Base-by-base conservation (phyloP, 2,329 filamentous ascomycete species). In the Blastomyces gilchristii region DNA sequence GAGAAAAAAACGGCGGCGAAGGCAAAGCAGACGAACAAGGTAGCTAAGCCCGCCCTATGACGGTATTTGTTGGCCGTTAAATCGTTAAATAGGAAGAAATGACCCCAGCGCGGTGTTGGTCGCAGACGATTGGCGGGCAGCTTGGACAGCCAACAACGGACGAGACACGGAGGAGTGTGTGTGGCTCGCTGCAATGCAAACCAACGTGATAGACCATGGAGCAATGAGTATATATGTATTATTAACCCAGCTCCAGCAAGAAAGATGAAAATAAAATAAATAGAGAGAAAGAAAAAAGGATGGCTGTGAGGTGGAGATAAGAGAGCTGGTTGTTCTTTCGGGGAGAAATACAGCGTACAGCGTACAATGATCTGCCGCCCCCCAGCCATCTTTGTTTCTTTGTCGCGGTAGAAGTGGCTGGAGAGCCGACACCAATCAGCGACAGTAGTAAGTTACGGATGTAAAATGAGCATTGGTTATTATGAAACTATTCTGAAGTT, bases 321-420 rank as follows among this genome's bases (percentile, higher is more conserved):
- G 18, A 45, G n/a, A 45, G 5, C 3, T 45, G 43, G 18, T 4
- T 5, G 18, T 16, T n/a, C 0, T 16, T 16, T 43, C 2, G 41
- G 22, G 12, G 49, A 25, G 25, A 31, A 52, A 50, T 22, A 22
- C n/a, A 22, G n/a, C n/a, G n/a, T 22, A 22, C n/a, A 22, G n/a
- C n/a, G n/a, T 25, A 25, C 25, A 28, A 4, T 14, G 49, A 28
- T 50, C 47, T 9, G n/a, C n/a, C 28, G 28, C 6, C 49, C 25
- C 49, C 49, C 49, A 52, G 49, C 49, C 49, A 52, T 52, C 49
- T 52, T 52, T 52, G 49, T 52, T 52, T 31, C 47, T 25, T 50
- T 50, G 45, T 9, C 18, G 18, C 22, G 31, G 49, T 3, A 52
- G 49, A 16, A 28, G 49, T 52, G 49, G 49, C 49, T 52, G 49